Conservation (phyloP, 768 basidiomycete genomes). For the Daedaleopsis sinensis region DNA sequence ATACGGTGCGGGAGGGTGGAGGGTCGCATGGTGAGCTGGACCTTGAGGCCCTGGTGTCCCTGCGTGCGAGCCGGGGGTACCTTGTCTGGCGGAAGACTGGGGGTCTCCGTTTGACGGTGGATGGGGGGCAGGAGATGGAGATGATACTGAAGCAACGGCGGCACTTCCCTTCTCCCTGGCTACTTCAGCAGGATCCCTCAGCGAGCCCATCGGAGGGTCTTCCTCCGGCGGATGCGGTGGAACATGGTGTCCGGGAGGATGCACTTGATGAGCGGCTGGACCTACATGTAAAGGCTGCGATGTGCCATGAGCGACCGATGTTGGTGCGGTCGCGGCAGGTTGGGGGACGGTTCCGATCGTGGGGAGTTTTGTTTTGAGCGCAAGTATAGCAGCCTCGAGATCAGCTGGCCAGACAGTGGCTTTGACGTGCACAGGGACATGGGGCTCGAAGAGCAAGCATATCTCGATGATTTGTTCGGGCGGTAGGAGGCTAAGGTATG, state of each 20-base stretch:
- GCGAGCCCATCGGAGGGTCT: constrained; percentile 27
- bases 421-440: constrained; percentile 67
- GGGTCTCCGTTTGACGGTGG: neutral
- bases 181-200: constrained; percentile 21
- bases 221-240: constrained; percentile 3
- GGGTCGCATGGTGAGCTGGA: constrained; percentile 14
- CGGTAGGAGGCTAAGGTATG: constrained; percentile 69
- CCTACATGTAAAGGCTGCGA: constrained; percentile 14
- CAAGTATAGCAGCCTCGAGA: constrained; percentile 63
- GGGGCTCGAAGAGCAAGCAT: constrained; percentile 69
- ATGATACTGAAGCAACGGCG: constrained; percentile 3
- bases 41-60: constrained; percentile 15
- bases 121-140: constrained; percentile 2
- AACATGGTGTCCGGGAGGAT: constrained; percentile 13
- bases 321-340: neutral
- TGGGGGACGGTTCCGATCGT: constrained; percentile 21
- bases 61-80: constrained; percentile 20
- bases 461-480: constrained; percentile 78
- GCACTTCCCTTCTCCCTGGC: constrained; percentile 7
- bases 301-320: constrained; percentile 15
- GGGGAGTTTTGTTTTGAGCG: constrained; percentile 39
- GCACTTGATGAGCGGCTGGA: constrained; percentile 26
- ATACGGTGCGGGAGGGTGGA: constrained; percentile 36
- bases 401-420: constrained; percentile 75
- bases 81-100: neutral